A percentile compares a stretch with the other conserved stretches of the same genome.
Conservation (phyloP, 306 rosid genomes). For the Cyclanthera cordifolia region DNA sequence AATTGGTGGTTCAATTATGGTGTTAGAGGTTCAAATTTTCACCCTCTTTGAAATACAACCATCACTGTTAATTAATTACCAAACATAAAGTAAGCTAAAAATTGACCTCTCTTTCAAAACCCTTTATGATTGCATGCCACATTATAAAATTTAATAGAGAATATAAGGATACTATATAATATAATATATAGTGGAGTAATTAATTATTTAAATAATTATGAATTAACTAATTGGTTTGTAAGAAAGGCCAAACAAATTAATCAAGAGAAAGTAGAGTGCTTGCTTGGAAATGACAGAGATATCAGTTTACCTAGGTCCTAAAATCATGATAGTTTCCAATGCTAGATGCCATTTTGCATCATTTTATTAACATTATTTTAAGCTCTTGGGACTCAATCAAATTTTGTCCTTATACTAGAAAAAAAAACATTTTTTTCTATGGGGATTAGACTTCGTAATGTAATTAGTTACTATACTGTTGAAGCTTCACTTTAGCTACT, state of each 20-base stretch:
- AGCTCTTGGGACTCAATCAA: background rate
- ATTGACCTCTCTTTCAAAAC: background rate
- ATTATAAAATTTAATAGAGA: background rate
- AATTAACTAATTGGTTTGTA: background rate
- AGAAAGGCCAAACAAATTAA: background rate
- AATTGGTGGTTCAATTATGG: background rate
- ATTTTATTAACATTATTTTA: background rate
- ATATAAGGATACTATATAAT: background rate
- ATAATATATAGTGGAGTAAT: background rate
- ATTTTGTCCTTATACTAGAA: no score
- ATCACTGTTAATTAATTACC: background rate
- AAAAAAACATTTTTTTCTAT: no score
- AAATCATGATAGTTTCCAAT: background rate
- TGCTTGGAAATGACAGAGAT: background rate
- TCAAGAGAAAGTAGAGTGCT: background rate
- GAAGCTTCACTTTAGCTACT: no score
- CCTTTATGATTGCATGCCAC: background rate
- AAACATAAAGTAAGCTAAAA: background rate
- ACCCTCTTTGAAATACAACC: background rate
- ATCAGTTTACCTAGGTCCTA: constrained; percentile 2
- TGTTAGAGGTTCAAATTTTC: background rate
- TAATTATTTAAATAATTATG: background rate
- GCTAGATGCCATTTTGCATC: background rate
- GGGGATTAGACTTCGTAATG: no score
- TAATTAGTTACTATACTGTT: no score